Evolutionary conservation across 352 stramenopile genomes (phyloP).

Genomic region (Pythium rhizo-oryzae): DNA sequence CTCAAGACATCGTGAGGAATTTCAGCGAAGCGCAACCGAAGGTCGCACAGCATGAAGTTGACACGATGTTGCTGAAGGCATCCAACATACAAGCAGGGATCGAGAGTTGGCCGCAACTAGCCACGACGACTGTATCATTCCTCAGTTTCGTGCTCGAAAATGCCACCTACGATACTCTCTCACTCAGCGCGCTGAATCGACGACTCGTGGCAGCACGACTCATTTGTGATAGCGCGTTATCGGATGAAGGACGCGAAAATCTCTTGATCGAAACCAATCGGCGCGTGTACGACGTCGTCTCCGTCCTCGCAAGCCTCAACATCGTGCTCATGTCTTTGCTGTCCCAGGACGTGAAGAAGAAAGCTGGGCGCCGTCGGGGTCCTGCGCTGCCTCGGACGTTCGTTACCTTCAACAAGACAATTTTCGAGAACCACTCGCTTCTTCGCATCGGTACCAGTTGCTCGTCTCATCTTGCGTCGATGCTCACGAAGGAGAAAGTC

Average conservation of each 20-base stretch:
- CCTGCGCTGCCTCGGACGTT: constrained; percentile 36
- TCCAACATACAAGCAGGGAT: constrained; percentile 46
- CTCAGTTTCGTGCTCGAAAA: constrained; percentile 59
- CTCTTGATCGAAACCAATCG: constrained; percentile 50
- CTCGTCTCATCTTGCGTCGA: constrained; percentile 8
- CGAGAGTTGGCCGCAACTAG: constrained; percentile 58
- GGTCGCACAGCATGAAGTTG: constrained; percentile 31
- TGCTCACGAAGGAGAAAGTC: neutral
- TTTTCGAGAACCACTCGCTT: constrained; percentile 40
- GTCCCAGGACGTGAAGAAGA: constrained; percentile 6
- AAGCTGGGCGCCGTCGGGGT: constrained; percentile 9
- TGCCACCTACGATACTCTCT: constrained; percentile 20
- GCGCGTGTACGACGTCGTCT: constrained; percentile 71
- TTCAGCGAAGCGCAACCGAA: neutral
- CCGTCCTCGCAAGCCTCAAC: constrained; percentile 57
- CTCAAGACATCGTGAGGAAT: neutral
- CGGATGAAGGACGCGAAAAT: constrained; percentile 13
- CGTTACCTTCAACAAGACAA: constrained; percentile 54
- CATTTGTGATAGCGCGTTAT: constrained; percentile 20
- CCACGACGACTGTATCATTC: constrained; percentile 56
- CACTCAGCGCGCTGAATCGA: constrained; percentile 41
- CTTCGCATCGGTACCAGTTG: constrained; percentile 32
- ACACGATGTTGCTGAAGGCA: constrained; percentile 45
- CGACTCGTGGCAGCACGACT: constrained; percentile 54
- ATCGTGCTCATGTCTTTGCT: constrained; percentile 40